phyloP scores from a whole-genome alignment of 257 asterid genomes.

The Solanum acaule region DNA sequence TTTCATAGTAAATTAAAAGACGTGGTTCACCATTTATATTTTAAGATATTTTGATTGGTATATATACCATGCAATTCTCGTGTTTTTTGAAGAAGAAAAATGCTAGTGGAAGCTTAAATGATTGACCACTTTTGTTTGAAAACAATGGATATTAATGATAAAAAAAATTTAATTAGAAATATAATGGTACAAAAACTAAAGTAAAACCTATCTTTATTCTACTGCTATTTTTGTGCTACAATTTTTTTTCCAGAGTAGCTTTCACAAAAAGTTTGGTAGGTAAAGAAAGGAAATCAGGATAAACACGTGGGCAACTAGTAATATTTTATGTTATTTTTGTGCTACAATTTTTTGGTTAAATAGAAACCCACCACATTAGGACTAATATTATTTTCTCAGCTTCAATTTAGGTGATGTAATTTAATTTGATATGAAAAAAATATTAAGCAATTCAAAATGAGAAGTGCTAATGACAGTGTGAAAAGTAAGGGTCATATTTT shows the following conservation, averaged over 20 bases:
- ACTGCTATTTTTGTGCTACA: no score
- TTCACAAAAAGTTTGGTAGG: background rate
- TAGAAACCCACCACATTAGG: background rate
- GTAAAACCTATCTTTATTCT: background rate
- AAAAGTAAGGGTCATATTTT: background rate
- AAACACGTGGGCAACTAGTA: background rate
- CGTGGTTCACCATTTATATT: background rate
- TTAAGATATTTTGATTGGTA: background rate
- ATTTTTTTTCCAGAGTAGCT: background rate
- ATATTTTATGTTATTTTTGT: no score
- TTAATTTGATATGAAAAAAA: no score
- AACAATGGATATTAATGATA: background rate
- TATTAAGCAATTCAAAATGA: no score
- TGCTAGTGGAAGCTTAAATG: background rate
- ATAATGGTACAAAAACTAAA: background rate
- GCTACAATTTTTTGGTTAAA: background rate
- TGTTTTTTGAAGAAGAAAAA: background rate
- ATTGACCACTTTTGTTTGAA: background rate
- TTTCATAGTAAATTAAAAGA: no score
- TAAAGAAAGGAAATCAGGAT: background rate
- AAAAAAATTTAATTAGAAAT: background rate
- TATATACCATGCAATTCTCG: background rate
- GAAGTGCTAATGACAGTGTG: background rate
- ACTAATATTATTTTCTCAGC: no score
- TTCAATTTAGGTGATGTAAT: no score